Evolutionary conservation across 2,329 filamentous ascomycete species (phyloP), one percentile per base, ranked within the genome.

Genomic region (Arthrobotrys pseudoclavata): DNA sequence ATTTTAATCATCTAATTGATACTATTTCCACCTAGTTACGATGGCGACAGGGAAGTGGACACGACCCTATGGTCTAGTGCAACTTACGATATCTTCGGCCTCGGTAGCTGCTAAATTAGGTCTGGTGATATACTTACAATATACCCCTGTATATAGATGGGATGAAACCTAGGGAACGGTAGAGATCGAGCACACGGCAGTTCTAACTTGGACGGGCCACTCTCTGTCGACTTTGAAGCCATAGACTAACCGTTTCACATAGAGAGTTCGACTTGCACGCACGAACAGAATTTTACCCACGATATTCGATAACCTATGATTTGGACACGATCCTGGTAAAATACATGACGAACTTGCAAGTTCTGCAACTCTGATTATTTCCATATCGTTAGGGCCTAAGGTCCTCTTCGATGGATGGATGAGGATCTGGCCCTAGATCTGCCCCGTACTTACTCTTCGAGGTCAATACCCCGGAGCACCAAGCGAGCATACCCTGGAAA

Each of bases 81-180:
- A 60, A n/a, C 55, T 26, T n/a, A 42, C 3, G 10, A 60, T 60
- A 26, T 60, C 55, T 24, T 60, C 55, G 55, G 53, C 62, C 61
- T 74, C 62, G 62, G 69, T 60, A 67, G 62, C 50, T 74, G 26
- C 42, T 40, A 26, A 34, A 34, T 60, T 48, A 18, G 29, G 37
- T 42, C 29, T 71, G 57, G 24, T 52, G 40, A 52, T 31, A 31
- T 10, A 9, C 7, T 6, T 34, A 48, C 4, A 31, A 26, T 57
- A 29, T 72, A 60, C 62, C 69, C 62, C 62, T 67, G 62, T 52
- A 48, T 72, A 57, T 45, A 72, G 67, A 63, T 70, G 67, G 53
- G 48, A 72, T 72, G 69, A 72, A 48, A 66, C 37, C 18, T 52
- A 31, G 42, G 50, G 55, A 22, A 42, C 18, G 15, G 67, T 53